Conservation (phyloP, 2,329 filamentous ascomycete genomes). For the Colletotrichum orbiculare region DNA sequence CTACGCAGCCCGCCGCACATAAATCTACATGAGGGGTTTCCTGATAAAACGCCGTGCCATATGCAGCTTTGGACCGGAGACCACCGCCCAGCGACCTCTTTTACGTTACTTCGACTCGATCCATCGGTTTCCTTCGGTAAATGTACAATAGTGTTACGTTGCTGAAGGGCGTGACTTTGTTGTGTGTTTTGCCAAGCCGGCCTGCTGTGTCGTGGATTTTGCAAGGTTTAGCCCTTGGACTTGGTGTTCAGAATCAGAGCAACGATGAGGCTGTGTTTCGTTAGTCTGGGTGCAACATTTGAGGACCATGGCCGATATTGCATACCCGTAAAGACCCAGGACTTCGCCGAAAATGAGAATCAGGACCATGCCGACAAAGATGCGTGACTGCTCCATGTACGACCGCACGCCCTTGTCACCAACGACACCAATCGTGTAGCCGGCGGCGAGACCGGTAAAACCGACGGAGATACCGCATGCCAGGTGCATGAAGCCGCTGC, state of each 20-base stretch:
- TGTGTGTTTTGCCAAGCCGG: constrained; percentile 17
- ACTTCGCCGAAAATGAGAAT: constrained; percentile 99
- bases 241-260: constrained; percentile 93
- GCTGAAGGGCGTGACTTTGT: constrained; percentile 23
- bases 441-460: constrained; percentile 90
- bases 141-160: constrained; percentile 33
- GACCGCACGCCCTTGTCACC: constrained; percentile 93
- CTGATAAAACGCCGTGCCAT: constrained; percentile 53
- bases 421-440: constrained; percentile 95
- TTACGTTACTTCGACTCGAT: constrained; percentile 30
- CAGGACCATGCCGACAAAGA: constrained; percentile 98
- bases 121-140: constrained; percentile 29
- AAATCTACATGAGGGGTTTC: constrained; percentile 47
- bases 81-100: constrained; percentile 33
- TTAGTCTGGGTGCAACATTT: not conserved
- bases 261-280: constrained; percentile 78
- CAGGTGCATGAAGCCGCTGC: constrained; percentile 90
- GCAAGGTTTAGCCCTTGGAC: constrained; percentile 66
- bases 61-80: constrained; percentile 40
- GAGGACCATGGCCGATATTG: constrained; percentile 18
- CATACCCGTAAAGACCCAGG: constrained; percentile 93
- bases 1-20: constrained; percentile 39
- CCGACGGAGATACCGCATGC: constrained; percentile 91
- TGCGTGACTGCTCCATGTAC: constrained; percentile 95
- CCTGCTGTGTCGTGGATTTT: constrained; percentile 3